Evolutionary conservation across 2,329 filamentous ascomycete genomes (phyloP).

Genomic region (Pseudomassariella vexata): DNA sequence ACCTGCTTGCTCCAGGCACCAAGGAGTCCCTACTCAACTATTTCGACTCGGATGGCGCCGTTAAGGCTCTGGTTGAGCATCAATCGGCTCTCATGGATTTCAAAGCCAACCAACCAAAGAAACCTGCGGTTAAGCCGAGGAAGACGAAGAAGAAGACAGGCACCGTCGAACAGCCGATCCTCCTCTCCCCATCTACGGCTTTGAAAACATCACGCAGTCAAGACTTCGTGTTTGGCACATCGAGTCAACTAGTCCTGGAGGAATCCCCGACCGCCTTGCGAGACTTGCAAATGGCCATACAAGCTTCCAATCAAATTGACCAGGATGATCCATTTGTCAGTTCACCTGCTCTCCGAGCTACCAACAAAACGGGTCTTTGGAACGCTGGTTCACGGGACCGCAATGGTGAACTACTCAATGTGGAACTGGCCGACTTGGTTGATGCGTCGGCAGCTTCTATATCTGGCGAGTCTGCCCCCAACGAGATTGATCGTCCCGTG

Average conservation of each 20-base stretch:
- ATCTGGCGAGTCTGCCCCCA: too few relatives aligned
- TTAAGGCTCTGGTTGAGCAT: constrained; percentile 26
- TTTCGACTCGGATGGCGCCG: constrained; percentile 30
- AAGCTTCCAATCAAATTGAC: constrained; percentile 45
- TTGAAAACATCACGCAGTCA: constrained; percentile 60
- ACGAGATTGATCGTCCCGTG: too few relatives aligned
- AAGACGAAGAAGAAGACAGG: constrained; percentile 34
- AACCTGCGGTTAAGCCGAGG: constrained; percentile 18
- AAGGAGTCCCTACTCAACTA: constrained; percentile 39
- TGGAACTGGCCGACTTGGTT: constrained; percentile 56
- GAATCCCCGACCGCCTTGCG: constrained; percentile 62
- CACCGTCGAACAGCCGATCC: constrained; percentile 35
- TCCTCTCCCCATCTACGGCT: constrained; percentile 67
- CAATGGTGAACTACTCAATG: constrained; percentile 57
- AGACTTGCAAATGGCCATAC: constrained; percentile 57
- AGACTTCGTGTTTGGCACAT: constrained; percentile 79
- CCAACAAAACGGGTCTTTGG: constrained; percentile 53
- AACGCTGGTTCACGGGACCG: constrained; percentile 61
- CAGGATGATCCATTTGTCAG: constrained; percentile 34
- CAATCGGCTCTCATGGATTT: constrained; percentile 25
- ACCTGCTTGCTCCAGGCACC: constrained; percentile 16
- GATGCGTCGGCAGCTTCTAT: too few relatives aligned
- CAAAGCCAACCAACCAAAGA: constrained; percentile 22
- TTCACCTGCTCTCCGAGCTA: constrained; percentile 10
- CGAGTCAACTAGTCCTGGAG: constrained; percentile 71